Conservation (phyloP, 768 basidiomycete genomes). For the Clavaria fumosa region DNA sequence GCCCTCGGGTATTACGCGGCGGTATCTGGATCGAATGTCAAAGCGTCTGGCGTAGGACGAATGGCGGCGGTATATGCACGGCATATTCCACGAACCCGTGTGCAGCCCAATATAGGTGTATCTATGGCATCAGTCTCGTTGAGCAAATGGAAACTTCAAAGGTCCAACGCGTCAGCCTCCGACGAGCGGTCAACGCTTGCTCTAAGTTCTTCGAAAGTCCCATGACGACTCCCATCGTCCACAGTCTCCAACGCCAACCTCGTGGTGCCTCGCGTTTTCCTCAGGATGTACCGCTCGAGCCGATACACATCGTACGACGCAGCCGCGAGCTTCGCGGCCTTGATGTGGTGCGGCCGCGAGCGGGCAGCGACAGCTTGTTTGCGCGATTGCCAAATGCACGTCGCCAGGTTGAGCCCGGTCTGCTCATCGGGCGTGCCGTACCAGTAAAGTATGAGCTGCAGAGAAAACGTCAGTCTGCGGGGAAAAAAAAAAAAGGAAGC, state of each 20-base stretch:
- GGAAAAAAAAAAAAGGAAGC: constrained; percentile 2
- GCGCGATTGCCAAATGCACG: constrained; percentile 91
- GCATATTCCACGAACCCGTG: too few species aligned
- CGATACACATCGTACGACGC: constrained; percentile 64
- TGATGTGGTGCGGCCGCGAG: constrained; percentile 62
- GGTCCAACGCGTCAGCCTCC: too few species aligned
- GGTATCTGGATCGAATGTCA: too few species aligned
- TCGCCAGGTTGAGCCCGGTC: constrained; percentile 81
- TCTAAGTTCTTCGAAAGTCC: too few species aligned
- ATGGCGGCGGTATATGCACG: too few species aligned
- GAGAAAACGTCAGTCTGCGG: constrained; percentile 6
- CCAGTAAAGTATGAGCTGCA: constrained; percentile 81
- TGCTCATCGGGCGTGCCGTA: constrained; percentile 67
- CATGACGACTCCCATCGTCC: too few species aligned
- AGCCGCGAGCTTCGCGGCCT: constrained; percentile 70
- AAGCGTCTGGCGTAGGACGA: too few species aligned
- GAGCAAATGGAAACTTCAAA: too few species aligned
- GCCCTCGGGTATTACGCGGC: too few species aligned
- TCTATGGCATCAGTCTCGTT: too few species aligned
- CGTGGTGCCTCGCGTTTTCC: constrained; percentile 46
- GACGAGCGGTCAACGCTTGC: too few species aligned
- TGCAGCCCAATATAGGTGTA: too few species aligned
- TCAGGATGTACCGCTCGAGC: constrained; percentile 60
- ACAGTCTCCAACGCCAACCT: constrained; percentile 41
- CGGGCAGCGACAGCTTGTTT: constrained; percentile 72